Evolutionary conservation across 257 asterid genomes (phyloP).

Genomic region (Penstemon newberryi): DNA sequence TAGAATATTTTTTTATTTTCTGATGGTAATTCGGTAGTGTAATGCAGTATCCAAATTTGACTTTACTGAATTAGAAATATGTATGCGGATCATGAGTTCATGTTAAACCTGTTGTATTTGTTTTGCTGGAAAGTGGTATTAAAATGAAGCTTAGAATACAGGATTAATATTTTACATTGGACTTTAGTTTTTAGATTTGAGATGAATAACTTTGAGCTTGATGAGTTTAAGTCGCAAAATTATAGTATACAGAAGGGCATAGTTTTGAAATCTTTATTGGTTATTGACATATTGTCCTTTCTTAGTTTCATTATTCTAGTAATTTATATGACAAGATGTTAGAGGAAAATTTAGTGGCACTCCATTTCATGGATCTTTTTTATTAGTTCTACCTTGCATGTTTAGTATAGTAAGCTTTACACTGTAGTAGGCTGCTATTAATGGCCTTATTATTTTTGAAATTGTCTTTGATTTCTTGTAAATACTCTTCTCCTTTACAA

Average conservation of each 20-base stretch:
- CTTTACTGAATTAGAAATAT: not conserved
- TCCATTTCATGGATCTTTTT: not conserved
- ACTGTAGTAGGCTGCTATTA: not conserved
- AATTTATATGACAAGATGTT: not conserved
- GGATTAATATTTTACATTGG: not conserved
- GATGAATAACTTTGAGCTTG: not conserved
- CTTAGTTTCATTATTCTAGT: not conserved
- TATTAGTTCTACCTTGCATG: not conserved
- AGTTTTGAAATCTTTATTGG: not conserved
- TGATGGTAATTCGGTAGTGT: not conserved
- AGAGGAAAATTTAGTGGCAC: not conserved
- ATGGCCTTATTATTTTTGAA: conserved; percentile 1
- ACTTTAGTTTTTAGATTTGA: not conserved
- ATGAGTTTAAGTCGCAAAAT: not conserved
- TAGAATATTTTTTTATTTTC: not conserved
- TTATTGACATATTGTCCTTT: not conserved
- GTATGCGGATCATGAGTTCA: not conserved
- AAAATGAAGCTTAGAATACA: not conserved
- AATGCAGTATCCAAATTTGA: not conserved
- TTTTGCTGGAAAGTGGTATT: not conserved
- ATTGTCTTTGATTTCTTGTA: not conserved
- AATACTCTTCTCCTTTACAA: not conserved
- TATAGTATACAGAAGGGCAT: not conserved
- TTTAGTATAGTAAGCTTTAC: not conserved
- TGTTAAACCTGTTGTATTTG: not conserved